These are phyloP conservation scores for Scleroderma bovista DNA, from an alignment of 768 basidiomycete genomes.

Conservation along the genomic window DNA sequence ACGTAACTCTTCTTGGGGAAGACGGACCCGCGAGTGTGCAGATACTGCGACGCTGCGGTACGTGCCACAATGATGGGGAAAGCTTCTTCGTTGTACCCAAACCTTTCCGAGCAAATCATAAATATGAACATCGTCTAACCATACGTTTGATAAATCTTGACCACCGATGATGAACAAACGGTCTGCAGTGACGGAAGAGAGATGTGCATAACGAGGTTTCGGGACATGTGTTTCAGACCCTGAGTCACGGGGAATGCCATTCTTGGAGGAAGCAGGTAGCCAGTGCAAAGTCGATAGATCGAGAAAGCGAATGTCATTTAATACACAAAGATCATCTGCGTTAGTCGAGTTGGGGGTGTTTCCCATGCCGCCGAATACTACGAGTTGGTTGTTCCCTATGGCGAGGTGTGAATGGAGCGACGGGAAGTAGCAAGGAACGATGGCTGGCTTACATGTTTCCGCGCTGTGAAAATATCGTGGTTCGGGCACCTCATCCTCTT, in stretches of 20 bases:
- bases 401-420: slow-evolving; percentile 10
- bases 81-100: slow-evolving; percentile 79
- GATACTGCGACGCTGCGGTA: slow-evolving; percentile 92
- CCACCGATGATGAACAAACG: slow-evolving; percentile 91
- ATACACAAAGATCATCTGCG: slow-evolving; percentile 81
- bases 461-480: slow-evolving; percentile 95
- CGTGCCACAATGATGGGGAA: slow-evolving; percentile 92
- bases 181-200: slow-evolving; percentile 81
- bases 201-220: slow-evolving; percentile 88
- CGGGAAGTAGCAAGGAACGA: background rate
- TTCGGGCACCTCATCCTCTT: slow-evolving; percentile 67
- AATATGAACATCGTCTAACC: slow-evolving; percentile 90
- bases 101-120: slow-evolving; percentile 68
- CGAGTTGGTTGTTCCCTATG: slow-evolving; percentile 78
- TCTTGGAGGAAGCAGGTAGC: slow-evolving; percentile 44
- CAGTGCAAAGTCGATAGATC: slow-evolving; percentile 68
- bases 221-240: slow-evolving; percentile 54
- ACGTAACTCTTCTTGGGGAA: slow-evolving; percentile 56
- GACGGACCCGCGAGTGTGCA: slow-evolving; percentile 58
- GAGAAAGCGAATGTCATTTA: slow-evolving; percentile 89
- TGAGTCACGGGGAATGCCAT: slow-evolving; percentile 27
- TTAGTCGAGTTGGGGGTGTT: slow-evolving; percentile 64
- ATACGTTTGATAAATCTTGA: slow-evolving; percentile 89
- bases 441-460: slow-evolving; percentile 58
- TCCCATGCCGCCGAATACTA: slow-evolving; percentile 96